Evolutionary conservation across 169 alveolate genomes (phyloP), one percentile per base, ranked within the genome.

Genomic region (Fabrea salina): DNA sequence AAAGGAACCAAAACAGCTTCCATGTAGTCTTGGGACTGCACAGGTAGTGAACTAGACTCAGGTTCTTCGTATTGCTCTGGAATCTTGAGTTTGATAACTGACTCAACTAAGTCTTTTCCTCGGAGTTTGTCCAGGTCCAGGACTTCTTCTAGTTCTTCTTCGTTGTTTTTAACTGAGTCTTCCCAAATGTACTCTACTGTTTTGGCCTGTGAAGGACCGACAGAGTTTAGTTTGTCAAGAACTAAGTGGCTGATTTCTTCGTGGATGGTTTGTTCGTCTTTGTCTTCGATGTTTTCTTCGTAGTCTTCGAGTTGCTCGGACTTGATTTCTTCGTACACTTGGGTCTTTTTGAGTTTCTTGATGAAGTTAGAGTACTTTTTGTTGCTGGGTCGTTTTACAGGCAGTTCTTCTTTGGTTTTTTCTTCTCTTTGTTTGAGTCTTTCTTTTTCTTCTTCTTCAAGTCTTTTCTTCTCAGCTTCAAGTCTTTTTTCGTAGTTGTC

Each of bases 141-240:
- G 43, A 19, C 75, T 3, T 64, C 75, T 40, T 64, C 47, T 19
- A 39, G 41, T n/a, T 32, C 50, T 39, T 39, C 54, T 64, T 64
- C 75, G 6, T 51, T 51, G 19, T 51, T 51, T 51, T 5, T 30
- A 11, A 11, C 8, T 7, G 59, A 33, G 3, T 4, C 59, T 4
- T 30, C 27, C 27, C 59, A 51, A 22, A 51, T 22, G 11, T 51
- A 27, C 27, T 51, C 37, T 7, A 11, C 59, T 0, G 59, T 51
- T 33, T 51, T 51, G 19, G 19, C 37, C 4, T 30, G 59, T 22
- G 22, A 1, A 51, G 59, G 25, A 1, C 37, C 37, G 7, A 33
- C 37, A 5, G 59, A 51, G 3, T 22, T 33, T 22, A 33, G 59
- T 7, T 30, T 33, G 19, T 51, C 59, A 51, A 33, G 59, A 51